Conservation (phyloP, 306 rosid species). For the Cicer yamashitae region DNA sequence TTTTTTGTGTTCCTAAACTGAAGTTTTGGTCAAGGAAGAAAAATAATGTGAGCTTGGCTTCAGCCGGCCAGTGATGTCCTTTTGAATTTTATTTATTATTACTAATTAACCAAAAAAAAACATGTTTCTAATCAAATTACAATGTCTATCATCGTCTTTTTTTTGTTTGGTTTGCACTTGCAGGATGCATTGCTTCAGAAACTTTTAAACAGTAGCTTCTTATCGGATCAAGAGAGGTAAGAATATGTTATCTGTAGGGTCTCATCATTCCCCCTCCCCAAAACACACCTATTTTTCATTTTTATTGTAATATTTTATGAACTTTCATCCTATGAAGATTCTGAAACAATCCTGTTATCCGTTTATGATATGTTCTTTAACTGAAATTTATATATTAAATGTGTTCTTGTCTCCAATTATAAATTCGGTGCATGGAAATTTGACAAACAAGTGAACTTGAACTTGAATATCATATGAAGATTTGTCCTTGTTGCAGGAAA, state of each 20-base stretch:
- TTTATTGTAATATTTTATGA: not conserved
- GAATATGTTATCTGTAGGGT: constrained; percentile 40
- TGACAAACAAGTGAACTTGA: not conserved
- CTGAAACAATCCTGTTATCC: constrained; percentile 23
- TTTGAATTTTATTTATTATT: constrained; percentile 17
- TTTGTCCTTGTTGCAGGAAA: not conserved
- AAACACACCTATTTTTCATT: not conserved
- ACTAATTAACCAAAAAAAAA: constrained; percentile 25
- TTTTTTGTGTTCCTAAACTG: not conserved
- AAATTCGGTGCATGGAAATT: not conserved
- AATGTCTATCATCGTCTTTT: constrained; percentile 6
- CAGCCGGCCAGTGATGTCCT: constrained; percentile 25
- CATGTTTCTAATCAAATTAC: constrained; percentile 30
- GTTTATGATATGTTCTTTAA: not conserved
- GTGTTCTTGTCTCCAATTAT: not conserved
- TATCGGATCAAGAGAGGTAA: constrained; percentile 87
- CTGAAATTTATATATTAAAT: not conserved
- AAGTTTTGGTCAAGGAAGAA: constrained; percentile 13
- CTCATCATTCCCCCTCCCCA: not conserved
- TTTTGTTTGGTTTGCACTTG: constrained; percentile 18
- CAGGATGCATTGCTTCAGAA: constrained; percentile 89
- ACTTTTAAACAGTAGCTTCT: constrained; percentile 64
- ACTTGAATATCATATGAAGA: not conserved
- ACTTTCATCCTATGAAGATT: constrained; percentile 33
- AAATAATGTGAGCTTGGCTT: constrained; percentile 16